Percentiles rank a stretch among this genome's conserved stretches.
These are phyloP conservation scores for Eurotiales sp. DNA, from an alignment of 2,329 filamentous ascomycete genomes.

Conservation along the genomic window DNA sequence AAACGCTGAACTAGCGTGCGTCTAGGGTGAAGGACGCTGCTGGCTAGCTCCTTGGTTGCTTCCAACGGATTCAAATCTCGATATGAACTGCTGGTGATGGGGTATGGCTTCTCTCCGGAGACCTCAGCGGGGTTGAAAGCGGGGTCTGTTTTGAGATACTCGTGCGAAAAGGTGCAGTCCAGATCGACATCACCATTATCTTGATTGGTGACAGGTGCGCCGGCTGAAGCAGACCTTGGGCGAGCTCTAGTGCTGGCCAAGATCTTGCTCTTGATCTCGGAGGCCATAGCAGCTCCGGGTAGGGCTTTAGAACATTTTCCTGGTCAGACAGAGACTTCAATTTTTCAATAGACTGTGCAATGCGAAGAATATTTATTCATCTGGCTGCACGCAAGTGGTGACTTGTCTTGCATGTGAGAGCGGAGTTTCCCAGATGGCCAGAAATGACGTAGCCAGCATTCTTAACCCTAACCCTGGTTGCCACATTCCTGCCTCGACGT, in stretches of 20 bases:
- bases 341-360: too few species aligned
- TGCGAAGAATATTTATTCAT: too few species aligned
- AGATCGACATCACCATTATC: background rate
- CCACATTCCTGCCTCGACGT: too few species aligned
- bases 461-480: too few species aligned
- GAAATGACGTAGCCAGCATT: too few species aligned
- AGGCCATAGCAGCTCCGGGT: background rate
- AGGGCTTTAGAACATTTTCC: background rate
- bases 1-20: constrained; percentile 27
- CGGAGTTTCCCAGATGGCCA: too few species aligned
- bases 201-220: background rate
- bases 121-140: constrained; percentile 32
- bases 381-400: too few species aligned
- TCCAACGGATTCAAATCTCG: constrained; percentile 14
- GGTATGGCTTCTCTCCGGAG: constrained; percentile 16
- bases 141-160: constrained; percentile 22
- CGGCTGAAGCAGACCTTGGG: background rate
- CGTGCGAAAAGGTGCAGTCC: constrained; percentile 5
- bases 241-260: background rate
- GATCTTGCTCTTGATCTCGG: background rate
- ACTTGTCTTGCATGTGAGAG: too few species aligned
- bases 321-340: too few species aligned
- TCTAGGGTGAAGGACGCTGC: constrained; percentile 29
- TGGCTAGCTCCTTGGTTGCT: constrained; percentile 16
- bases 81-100: constrained; percentile 15